Conservation (phyloP, 2,329 filamentous ascomycete genomes). For the Monosporascus sp. region DNA sequence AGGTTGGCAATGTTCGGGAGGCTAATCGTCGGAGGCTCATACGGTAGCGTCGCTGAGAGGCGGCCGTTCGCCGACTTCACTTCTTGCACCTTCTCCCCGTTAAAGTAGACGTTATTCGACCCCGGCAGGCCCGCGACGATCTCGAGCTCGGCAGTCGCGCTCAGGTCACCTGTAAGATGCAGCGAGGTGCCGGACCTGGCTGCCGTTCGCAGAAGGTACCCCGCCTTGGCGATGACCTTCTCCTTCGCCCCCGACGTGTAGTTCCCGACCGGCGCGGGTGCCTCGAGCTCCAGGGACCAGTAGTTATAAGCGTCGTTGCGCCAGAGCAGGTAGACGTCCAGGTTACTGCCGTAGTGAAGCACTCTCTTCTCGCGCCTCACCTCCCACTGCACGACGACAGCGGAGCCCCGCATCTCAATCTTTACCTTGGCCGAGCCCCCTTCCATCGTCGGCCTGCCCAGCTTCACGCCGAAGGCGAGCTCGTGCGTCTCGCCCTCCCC, state of each 20-base stretch:
- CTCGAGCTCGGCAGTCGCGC: constrained; percentile 61
- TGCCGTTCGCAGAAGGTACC: constrained; percentile 60
- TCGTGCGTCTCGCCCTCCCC: constrained; percentile 59
- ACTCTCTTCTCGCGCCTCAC: too few species aligned
- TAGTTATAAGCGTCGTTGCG: constrained; percentile 64
- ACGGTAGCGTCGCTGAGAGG: too few species aligned
- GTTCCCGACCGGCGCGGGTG: too few species aligned
- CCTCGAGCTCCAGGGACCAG: constrained; percentile 49
- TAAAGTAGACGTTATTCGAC: constrained; percentile 55
- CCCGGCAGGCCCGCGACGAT: constrained; percentile 55
- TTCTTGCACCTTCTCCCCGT: constrained; percentile 44
- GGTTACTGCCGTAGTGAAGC: too few species aligned
- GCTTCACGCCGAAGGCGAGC: constrained; percentile 32
- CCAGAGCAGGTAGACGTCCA: constrained; percentile 5
- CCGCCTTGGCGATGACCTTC: constrained; percentile 53
- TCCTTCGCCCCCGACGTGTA: too few species aligned
- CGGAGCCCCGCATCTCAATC: too few species aligned
- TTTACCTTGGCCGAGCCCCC: too few species aligned
- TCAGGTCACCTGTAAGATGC: constrained; percentile 65
- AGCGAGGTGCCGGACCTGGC: constrained; percentile 50
- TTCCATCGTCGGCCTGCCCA: too few species aligned
- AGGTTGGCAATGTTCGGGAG: constrained; percentile 54
- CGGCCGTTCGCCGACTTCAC: background rate
- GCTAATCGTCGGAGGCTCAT: too few species aligned
- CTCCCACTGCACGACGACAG: too few species aligned